Evolutionary conservation across 2,329 filamentous ascomycete genomes (phyloP), one percentile per base, ranked within the genome.

Genomic region (Sarocladium strictum): DNA sequence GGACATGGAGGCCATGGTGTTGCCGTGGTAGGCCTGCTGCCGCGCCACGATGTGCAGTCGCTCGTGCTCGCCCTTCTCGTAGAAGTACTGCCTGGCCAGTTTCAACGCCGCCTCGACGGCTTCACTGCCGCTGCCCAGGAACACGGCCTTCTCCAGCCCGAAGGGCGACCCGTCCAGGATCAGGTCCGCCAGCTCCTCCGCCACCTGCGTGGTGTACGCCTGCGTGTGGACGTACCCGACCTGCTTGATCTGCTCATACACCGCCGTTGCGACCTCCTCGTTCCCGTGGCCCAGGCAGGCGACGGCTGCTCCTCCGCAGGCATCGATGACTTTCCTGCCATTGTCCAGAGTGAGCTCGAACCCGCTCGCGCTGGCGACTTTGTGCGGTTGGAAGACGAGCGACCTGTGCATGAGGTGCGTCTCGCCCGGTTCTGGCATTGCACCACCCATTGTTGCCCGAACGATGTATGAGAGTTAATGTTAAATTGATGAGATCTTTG

Each of bases 261-360:
- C 74, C 1, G 83, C 83, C 17, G 76, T 67, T 26, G 71, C 72
- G 21, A 89, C 78, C 54, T 80, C 71, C 54, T 74, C 60, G 55
- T 84, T 75, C 29, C 77, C 78, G 62, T 87, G 82, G 15, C 85
- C 85, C 9, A 89, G 65, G 64, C 81, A 84, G 10, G 81, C 76
- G 5, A 89, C 86, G 7, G 83, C 83, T 1, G 70, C 67, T 3
- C 70, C 70, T 37, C 66, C 62, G 38, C 64, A 67, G 10, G 67
- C 69, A 45, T 72, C 70, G n/a, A 72, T 58, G 23, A 71, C 63
- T 1, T 56, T 59, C 3, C 57, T 55, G 3, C 70, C 73, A 29
- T 68, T 63, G 9, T 64, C 57, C 3, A 72, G 65, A 1, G 61
- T 61, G 2, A 75, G 61, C 23, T 70, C 67, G 5, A 67, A 61